phyloP scores from a whole-genome alignment of 768 basidiomycete species.

The Sistotremastrum niveocremeum region DNA sequence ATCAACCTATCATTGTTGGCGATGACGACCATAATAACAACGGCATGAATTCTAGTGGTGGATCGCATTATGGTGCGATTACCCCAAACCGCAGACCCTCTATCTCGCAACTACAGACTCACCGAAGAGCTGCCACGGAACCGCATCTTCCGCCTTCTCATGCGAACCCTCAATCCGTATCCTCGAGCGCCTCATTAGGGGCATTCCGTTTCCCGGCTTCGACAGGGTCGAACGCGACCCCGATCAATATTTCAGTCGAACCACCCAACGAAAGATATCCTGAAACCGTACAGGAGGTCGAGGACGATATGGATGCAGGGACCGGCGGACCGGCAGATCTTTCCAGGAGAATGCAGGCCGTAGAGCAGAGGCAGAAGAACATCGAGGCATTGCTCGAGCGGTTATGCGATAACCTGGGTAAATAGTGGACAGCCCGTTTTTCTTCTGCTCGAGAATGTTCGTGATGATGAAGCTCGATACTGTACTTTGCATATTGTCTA shows the following conservation, averaged over 20 bases:
- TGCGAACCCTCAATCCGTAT: no score
- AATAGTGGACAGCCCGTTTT: no score
- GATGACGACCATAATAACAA: slow-evolving; percentile 26
- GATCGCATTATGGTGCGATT: background rate
- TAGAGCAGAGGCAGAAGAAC: slow-evolving; percentile 33
- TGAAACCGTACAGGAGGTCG: slow-evolving; percentile 15
- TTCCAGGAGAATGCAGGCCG: slow-evolving; percentile 22
- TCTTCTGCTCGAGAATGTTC: no score
- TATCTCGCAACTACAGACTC: slow-evolving; percentile 8
- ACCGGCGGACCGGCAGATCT: slow-evolving; percentile 16
- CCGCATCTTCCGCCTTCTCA: slow-evolving; percentile 9
- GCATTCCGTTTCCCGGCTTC: slow-evolving; percentile 10
- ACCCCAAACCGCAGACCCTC: background rate
- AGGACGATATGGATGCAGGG: slow-evolving; percentile 12
- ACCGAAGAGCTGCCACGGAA: slow-evolving; percentile 3
- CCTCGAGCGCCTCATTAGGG: slow-evolving; percentile 1
- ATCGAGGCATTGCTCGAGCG: slow-evolving; percentile 34
- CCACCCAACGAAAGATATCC: slow-evolving; percentile 7
- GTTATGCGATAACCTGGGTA: slow-evolving; percentile 5
- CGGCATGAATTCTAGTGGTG: background rate
- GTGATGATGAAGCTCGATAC: no score
- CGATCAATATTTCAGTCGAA: background rate
- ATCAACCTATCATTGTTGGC: slow-evolving; percentile 50
- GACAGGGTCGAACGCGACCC: slow-evolving; percentile 12
- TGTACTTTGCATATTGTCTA: no score